phyloP scores from a whole-genome alignment of 2,329 filamentous ascomycete genomes.

The Fusarium sp. region DNA sequence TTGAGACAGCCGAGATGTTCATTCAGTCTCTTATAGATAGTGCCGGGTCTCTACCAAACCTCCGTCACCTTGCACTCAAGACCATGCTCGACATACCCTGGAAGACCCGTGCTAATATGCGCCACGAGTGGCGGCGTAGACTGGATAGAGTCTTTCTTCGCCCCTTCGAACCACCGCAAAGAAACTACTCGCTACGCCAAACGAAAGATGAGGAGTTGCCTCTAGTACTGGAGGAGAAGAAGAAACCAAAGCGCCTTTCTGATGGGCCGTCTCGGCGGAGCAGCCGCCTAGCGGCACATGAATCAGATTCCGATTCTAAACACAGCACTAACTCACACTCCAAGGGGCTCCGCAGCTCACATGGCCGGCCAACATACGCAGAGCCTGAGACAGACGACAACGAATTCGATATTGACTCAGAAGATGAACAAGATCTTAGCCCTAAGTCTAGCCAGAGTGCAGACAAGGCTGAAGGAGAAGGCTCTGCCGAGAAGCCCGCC shows the following conservation, averaged over 20 bases:
- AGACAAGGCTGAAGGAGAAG: constrained; percentile 13
- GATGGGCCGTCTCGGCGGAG: constrained; percentile 54
- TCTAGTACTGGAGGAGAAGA: constrained; percentile 31
- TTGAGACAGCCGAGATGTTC: constrained; percentile 78
- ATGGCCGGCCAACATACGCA: constrained; percentile 53
- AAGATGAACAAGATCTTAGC: constrained; percentile 25
- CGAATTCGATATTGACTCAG: constrained; percentile 52
- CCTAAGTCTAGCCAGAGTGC: constrained; percentile 15
- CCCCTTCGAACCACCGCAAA: constrained; percentile 56
- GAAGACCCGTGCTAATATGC: constrained; percentile 84
- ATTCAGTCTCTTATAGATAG: constrained; percentile 82
- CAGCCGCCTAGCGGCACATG: constrained; percentile 51
- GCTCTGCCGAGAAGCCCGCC: constrained; percentile 53
- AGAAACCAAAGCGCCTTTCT: constrained; percentile 28
- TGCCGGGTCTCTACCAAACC: constrained; percentile 72
- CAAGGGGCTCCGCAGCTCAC: constrained; percentile 34
- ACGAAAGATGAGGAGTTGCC: constrained; percentile 11
- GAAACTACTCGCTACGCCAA: constrained; percentile 41
- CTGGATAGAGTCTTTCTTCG: constrained; percentile 76
- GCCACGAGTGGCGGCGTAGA: constrained; percentile 80
- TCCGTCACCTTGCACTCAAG: constrained; percentile 79
- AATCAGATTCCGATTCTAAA: constrained; percentile 44
- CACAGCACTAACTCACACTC: constrained; percentile 33
- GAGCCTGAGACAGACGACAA: constrained; percentile 62
- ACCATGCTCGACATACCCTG: constrained; percentile 84